A percentile compares a stretch with the other conserved stretches of the same genome.
Evolutionary conservation across 352 stramenopile genomes (phyloP).

Genomic region (Stramenopiles sp.): DNA sequence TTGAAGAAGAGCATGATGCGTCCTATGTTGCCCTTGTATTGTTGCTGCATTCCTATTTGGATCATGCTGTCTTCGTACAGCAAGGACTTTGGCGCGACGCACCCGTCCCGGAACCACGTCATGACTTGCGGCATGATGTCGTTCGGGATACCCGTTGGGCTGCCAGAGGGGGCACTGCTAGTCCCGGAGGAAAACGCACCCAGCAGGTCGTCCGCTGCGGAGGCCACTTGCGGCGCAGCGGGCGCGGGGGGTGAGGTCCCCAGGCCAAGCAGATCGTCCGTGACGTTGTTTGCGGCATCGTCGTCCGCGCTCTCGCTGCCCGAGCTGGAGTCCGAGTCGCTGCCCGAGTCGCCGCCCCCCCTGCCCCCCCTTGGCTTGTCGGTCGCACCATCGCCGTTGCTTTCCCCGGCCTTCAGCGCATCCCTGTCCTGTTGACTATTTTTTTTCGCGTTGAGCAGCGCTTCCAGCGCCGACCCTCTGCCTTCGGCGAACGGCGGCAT

Average conservation of each 20-base stretch:
- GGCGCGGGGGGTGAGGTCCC: background rate
- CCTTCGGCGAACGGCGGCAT: constrained; percentile 91
- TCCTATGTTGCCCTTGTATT: constrained; percentile 75
- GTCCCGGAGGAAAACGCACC: background rate
- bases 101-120: constrained; percentile 44
- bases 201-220: constrained; percentile 30
- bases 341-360: constrained; percentile 17
- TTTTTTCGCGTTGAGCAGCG: constrained; percentile 44
- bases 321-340: constrained; percentile 15
- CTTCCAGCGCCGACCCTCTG: constrained; percentile 41
- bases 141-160: constrained; percentile 15
- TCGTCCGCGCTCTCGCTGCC: constrained; percentile 15
- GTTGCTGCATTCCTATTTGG: constrained; percentile 82
- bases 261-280: background rate
- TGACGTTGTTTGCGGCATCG: background rate
- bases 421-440: constrained; percentile 20
- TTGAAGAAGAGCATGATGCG: constrained; percentile 82
- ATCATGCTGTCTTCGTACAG: constrained; percentile 69
- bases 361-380: constrained; percentile 13
- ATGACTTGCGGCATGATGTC: background rate
- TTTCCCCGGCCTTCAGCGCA: constrained; percentile 9
- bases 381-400: background rate
- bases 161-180: constrained; percentile 23
- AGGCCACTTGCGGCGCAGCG: background rate
- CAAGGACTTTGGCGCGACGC: constrained; percentile 67